Evolutionary conservation across 2,329 filamentous ascomycete genomes (phyloP), one percentile per base, ranked within the genome.

Genomic region (Colletotrichum shisoi): DNA sequence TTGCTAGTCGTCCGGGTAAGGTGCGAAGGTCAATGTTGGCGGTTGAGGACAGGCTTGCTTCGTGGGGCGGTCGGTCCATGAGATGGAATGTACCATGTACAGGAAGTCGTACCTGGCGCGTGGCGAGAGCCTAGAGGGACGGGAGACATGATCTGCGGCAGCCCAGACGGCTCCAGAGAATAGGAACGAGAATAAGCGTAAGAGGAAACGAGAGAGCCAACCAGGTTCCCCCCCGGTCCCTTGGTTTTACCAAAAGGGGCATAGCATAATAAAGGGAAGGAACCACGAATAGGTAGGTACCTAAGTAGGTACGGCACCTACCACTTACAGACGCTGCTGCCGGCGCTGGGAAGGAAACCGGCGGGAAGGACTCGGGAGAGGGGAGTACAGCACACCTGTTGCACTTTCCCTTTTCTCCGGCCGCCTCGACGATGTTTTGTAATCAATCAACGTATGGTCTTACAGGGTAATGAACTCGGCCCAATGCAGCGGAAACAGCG

Each of bases 181-280:
- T 49, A 64, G 64, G 19, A 64, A 67, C 64, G 59, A 64, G 64
- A 53, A 61, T 49, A 64, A 34, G 31, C 3, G 24, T 34, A 11
- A 53, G 42, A 56, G 51, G 54, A 59, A 60, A 64, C 61, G 24
- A 48, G 8, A 34, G 31, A 39, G 37, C 48, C 34, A 45, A 46
- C 48, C 34, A 27, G 34, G 42, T 21, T 13, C 31, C 31, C 48
- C 64, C 54, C 61, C 54, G 64, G 42, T 54, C 53, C 54, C 24
- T 21, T 37, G 48, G 42, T 54, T 17, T 56, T 54, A 15, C 61
- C 37, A 1, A 15, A 59, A 54, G 9, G 6, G 15, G 19, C 39
- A 21, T 37, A 15, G 42, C 4, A 3, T 12, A 4, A 21, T 9
- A 7, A 42, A 12, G 39, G 12, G 27, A 19, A 31, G 13, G 40